A percentile compares a stretch with the other conserved stretches of the same genome.
Conservation (phyloP, 768 basidiomycete genomes). For the Pleurotus tuber-regium region DNA sequence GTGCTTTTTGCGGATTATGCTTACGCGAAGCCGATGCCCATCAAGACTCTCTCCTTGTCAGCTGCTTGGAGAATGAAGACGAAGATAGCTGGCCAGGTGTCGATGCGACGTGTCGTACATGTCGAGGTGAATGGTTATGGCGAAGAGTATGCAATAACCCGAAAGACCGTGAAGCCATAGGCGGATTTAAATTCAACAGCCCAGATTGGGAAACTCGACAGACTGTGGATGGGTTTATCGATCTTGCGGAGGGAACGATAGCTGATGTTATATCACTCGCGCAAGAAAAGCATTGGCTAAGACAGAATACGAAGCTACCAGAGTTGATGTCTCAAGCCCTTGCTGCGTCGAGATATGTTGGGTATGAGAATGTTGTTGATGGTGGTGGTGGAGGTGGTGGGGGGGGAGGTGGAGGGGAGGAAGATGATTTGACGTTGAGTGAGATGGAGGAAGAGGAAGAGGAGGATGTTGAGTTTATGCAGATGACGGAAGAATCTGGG, state of each 20-base stretch:
- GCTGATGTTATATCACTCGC: conserved; percentile 57
- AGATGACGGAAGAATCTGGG: conserved; percentile 36
- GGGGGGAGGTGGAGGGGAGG: conserved; percentile 24
- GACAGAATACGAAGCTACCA: conserved; percentile 58
- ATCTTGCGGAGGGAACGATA: conserved; percentile 69
- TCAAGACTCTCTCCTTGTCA: conserved; percentile 25
- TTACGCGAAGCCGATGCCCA: conserved; percentile 52
- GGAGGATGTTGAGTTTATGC: conserved; percentile 40
- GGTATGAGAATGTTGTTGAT: conserved; percentile 18
- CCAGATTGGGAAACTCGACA: conserved; percentile 69
- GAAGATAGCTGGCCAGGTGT: conserved; percentile 63
- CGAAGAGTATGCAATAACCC: conserved; percentile 45
- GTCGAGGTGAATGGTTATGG: conserved; percentile 68
- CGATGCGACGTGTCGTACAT: conserved; percentile 65
- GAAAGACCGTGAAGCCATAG: conserved; percentile 55
- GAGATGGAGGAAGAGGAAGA: conserved; percentile 39
- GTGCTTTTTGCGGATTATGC: conserved; percentile 65
- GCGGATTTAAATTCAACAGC: conserved; percentile 37
- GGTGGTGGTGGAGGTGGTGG: no score
- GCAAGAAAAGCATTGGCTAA: conserved; percentile 71
- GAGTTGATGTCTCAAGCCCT: conserved; percentile 69
- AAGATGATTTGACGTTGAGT: conserved; percentile 24
- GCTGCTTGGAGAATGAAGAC: conserved; percentile 70
- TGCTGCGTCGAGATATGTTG: conserved; percentile 38
- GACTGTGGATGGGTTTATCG: conserved; percentile 68